phyloP scores from a whole-genome alignment of 2,329 filamentous ascomycete genomes.

The Aphanocladium album region DNA sequence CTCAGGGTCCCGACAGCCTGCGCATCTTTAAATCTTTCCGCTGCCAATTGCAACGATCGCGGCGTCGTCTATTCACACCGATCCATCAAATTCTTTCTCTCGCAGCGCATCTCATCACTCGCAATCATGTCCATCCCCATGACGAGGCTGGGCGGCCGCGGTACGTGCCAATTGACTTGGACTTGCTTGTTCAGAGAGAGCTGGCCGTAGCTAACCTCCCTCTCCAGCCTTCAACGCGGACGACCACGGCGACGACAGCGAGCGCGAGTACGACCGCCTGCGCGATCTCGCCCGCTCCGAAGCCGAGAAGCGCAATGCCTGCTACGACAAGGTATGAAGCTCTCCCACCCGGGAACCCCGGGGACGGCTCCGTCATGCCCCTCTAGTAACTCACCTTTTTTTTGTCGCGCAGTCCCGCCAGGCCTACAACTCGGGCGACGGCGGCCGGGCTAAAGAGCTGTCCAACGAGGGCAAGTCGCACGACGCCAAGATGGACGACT shows the following conservation, averaged over 20 bases:
- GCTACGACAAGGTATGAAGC: constrained; percentile 63
- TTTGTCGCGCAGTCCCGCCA: constrained; percentile 60
- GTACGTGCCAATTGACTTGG: constrained; percentile 26
- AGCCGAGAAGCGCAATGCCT: constrained; percentile 69
- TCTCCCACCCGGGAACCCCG: no score
- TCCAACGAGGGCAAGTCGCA: constrained; percentile 83
- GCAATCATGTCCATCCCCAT: constrained; percentile 36
- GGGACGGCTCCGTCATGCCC: no score
- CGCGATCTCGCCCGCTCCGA: constrained; percentile 78
- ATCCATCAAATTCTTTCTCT: no score
- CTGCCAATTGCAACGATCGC: neutral
- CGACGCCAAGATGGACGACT: constrained; percentile 76
- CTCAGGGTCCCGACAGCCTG: neutral
- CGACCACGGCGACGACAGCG: constrained; percentile 55
- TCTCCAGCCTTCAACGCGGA: constrained; percentile 68
- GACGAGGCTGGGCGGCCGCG: constrained; percentile 40
- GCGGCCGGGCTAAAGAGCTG: constrained; percentile 74
- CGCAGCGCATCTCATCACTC: neutral
- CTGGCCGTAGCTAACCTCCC: neutral
- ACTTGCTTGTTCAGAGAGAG: neutral
- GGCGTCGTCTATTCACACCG: neutral
- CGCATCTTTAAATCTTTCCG: neutral
- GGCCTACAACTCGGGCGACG: constrained; percentile 80
- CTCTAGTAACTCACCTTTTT: neutral
- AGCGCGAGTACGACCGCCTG: constrained; percentile 88